Evolutionary conservation across 2,329 filamentous ascomycete genomes (phyloP).

Genomic region (Neofusicoccum kwambonambiense): DNA sequence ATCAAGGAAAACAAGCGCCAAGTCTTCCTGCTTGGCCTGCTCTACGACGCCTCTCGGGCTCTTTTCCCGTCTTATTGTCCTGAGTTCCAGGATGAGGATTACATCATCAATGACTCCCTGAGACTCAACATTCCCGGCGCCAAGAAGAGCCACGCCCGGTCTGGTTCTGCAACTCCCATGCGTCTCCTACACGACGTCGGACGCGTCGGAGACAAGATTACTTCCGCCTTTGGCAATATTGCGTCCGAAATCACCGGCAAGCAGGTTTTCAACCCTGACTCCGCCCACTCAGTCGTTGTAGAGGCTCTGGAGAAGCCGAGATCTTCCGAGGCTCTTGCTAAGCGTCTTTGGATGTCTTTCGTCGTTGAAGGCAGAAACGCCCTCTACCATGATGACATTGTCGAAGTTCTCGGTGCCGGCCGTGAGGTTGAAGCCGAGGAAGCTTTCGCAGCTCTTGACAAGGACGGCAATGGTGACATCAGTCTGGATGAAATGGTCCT

Average conservation of each 20-base stretch:
- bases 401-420: constrained; percentile 78
- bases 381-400: constrained; percentile 75
- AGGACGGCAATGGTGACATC: constrained; percentile 89
- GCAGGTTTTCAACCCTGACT: constrained; percentile 89
- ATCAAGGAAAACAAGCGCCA: constrained; percentile 92
- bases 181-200: constrained; percentile 69
- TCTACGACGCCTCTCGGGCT: constrained; percentile 85
- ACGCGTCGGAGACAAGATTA: constrained; percentile 87
- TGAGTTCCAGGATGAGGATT: constrained; percentile 90
- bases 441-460: constrained; percentile 76
- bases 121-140: constrained; percentile 63
- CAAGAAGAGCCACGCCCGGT: constrained; percentile 47
- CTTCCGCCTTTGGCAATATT: constrained; percentile 87
- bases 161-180: constrained; percentile 73
- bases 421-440: constrained; percentile 79
- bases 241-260: constrained; percentile 95
- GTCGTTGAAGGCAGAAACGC: constrained; percentile 84
- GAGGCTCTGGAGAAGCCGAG: constrained; percentile 82
- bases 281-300: constrained; percentile 84
- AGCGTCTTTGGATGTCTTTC: constrained; percentile 96
- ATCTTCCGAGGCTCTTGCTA: constrained; percentile 88
- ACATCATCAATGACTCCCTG: constrained; percentile 75
- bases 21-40: constrained; percentile 73
- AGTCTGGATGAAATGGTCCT: constrained; percentile 93
- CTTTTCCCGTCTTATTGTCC: constrained; percentile 90